Conservation (phyloP, 495 filamentous ascomycete species). For the Pyrenula massariospora region DNA sequence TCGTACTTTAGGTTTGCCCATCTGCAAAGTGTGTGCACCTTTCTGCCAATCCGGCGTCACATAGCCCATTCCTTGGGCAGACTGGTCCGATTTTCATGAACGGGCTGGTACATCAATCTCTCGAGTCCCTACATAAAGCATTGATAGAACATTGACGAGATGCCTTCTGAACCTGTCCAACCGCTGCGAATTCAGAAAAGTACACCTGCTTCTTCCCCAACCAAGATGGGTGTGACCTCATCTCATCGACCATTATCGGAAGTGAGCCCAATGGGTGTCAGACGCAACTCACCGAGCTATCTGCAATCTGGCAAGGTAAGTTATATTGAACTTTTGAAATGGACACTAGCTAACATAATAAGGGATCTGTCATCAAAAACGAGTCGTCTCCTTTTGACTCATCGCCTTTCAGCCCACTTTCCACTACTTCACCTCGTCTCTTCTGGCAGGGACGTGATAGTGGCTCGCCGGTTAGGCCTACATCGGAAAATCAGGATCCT, state of each 20-base stretch:
- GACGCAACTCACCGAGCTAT: conserved; percentile 68
- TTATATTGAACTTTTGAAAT: conserved; percentile 5
- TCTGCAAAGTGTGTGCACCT: neutral
- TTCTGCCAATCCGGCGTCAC: neutral
- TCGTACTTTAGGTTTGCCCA: neutral
- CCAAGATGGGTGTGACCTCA: conserved; percentile 27
- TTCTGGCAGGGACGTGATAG: conserved; percentile 78
- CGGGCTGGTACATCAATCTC: neutral
- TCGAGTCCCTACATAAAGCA: neutral
- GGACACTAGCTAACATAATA: conserved; percentile 3
- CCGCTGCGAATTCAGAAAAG: conserved; percentile 19
- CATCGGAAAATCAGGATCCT: conserved; percentile 52
- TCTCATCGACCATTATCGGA: conserved; percentile 39
- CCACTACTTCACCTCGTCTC: conserved; percentile 57
- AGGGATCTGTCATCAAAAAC: conserved; percentile 33
- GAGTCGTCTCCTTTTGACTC: conserved; percentile 69
- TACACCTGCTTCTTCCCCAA: conserved; percentile 10
- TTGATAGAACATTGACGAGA: neutral
- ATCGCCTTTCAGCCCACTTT: conserved; percentile 47
- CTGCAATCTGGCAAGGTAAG: conserved; percentile 56
- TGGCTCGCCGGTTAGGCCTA: conserved; percentile 46
- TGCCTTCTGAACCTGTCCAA: conserved; percentile 9
- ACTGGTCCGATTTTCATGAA: neutral
- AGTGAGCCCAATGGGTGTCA: conserved; percentile 42
- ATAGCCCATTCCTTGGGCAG: neutral